phyloP scores from a whole-genome alignment of 2,329 filamentous ascomycete genomes.

The Sporothrix schenckii region DNA sequence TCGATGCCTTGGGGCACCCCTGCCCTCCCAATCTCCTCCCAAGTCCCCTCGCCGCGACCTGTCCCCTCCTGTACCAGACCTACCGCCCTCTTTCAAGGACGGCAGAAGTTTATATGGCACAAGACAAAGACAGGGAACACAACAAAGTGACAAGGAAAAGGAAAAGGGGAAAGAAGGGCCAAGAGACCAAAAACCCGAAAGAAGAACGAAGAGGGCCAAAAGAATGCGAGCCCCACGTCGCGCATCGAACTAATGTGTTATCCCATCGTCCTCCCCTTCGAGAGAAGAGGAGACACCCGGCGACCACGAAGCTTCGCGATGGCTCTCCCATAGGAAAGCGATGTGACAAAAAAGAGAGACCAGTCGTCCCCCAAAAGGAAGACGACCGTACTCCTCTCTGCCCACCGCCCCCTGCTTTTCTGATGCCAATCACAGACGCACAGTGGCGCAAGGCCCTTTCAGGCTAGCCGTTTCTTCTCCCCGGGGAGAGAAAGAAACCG shows the following conservation, averaged over 20 bases:
- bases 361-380: neutral
- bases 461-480: slow-evolving; percentile 31
- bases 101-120: slow-evolving; percentile 21
- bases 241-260: slow-evolving; percentile 39
- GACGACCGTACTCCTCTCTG: neutral
- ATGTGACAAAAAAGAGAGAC: neutral
- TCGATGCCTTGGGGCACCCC: neutral
- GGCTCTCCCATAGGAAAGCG: slow-evolving; percentile 37
- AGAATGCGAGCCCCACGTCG: slow-evolving; percentile 35
- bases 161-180: neutral
- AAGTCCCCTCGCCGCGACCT: neutral
- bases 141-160: neutral
- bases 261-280: neutral
- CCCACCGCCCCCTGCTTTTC: slow-evolving; percentile 36
- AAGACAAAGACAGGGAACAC: neutral
- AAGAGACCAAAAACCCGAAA: neutral
- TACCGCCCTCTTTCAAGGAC: slow-evolving; percentile 18
- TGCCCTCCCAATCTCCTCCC: neutral
- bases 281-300: neutral
- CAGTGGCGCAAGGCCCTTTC: slow-evolving; percentile 38
- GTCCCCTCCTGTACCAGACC: slow-evolving; percentile 1
- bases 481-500: neutral
- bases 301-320: slow-evolving; percentile 38
- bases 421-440: slow-evolving; percentile 38
- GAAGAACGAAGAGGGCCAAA: neutral